Percentiles rank a stretch among this genome's conserved stretches.
These are phyloP conservation scores for Pascua guehoae DNA, from an alignment of 1,284 basidiomycete genomes.

Conservation along the genomic window DNA sequence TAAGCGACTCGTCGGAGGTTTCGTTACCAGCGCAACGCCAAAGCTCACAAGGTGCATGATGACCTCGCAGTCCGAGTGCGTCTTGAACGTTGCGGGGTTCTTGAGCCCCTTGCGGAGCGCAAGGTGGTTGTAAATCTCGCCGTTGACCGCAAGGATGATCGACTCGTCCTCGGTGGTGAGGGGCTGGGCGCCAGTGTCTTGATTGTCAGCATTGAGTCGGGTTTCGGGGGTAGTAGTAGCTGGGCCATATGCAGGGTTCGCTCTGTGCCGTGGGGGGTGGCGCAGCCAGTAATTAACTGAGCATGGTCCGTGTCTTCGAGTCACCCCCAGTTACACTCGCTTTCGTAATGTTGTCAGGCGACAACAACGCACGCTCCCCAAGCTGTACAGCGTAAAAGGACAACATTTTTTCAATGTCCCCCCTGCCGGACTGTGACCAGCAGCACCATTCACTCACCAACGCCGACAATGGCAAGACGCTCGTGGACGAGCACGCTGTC, in stretches of 20 bases:
- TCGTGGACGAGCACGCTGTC: conserved; percentile 80
- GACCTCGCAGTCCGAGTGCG: conserved; percentile 97
- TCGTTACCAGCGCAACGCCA: too few species aligned
- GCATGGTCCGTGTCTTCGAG: too few species aligned
- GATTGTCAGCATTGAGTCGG: not conserved
- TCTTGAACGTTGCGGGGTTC: conserved; percentile 78
- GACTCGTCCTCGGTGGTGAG: conserved; percentile 83
- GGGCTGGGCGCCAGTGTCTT: conserved; percentile 96
- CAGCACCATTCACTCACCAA: conserved; percentile 62
- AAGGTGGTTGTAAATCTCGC: conserved; percentile 98
- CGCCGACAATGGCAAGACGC: conserved; percentile 93
- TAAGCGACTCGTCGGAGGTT: not conserved
- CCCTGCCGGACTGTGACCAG: not conserved
- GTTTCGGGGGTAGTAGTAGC: too few species aligned
- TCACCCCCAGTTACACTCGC: too few species aligned
- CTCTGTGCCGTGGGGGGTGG: too few species aligned
- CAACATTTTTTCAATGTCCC: not conserved
- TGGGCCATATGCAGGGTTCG: too few species aligned
- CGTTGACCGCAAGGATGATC: conserved; percentile 88
- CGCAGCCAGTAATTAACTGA: not conserved
- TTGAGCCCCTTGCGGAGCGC: conserved; percentile 70
- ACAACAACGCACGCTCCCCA: not conserved
- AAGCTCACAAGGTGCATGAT: conserved; percentile 79
- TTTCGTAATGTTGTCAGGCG: not conserved
- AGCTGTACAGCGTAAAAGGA: not conserved